Conservation (phyloP, 2,329 filamentous ascomycete species). For the Verticillium longisporum region DNA sequence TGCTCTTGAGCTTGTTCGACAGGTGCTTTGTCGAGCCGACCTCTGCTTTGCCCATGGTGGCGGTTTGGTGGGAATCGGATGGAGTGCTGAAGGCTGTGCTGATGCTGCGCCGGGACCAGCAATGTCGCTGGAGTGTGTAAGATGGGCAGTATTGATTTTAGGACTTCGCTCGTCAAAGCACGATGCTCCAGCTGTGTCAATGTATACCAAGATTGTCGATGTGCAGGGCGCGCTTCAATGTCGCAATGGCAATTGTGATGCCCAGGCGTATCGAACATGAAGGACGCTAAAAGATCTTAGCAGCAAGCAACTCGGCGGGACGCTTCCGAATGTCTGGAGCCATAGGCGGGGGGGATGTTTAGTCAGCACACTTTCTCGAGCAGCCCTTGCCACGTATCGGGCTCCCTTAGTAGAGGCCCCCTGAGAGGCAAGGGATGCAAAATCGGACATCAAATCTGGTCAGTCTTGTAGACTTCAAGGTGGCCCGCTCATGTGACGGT, state of each 20-base stretch:
- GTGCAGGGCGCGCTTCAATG: neutral
- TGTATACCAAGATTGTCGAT: neutral
- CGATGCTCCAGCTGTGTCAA: neutral
- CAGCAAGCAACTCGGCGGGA: neutral
- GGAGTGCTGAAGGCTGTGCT: neutral
- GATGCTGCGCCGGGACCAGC: neutral
- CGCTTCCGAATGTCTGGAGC: too few species aligned
- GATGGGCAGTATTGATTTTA: too few species aligned
- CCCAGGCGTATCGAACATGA: neutral
- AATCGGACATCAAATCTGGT: too few species aligned
- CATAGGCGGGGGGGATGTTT: too few species aligned
- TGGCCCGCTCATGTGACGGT: too few species aligned
- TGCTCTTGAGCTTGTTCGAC: conserved; percentile 82
- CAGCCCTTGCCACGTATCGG: too few species aligned
- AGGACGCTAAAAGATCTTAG: neutral
- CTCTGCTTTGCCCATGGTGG: conserved; percentile 84
- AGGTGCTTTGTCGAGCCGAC: conserved; percentile 86
- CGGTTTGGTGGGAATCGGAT: conserved; percentile 3
- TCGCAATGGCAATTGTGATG: neutral
- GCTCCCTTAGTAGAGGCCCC: too few species aligned
- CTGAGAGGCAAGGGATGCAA: too few species aligned
- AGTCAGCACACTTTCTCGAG: too few species aligned
- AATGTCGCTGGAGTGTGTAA: neutral
- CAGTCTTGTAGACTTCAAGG: too few species aligned
- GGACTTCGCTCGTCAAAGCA: neutral